phyloP scores from a whole-genome alignment of 495 filamentous ascomycete species.

The Trichoderma orchidacearum region DNA sequence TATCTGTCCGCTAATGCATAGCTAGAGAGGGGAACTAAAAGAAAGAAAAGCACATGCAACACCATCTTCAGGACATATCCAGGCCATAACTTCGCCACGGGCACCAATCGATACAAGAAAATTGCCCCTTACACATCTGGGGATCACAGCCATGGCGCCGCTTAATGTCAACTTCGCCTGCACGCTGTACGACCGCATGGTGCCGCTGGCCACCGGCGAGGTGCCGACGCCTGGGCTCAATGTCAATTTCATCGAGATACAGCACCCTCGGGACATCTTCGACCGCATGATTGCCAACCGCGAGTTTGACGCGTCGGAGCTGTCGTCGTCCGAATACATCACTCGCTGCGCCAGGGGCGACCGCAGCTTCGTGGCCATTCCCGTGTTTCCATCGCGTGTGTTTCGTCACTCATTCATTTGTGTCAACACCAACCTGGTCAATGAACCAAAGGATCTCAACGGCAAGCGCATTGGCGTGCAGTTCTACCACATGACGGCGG shows the following conservation, averaged over 20 bases:
- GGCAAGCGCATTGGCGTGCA: constrained; percentile 25
- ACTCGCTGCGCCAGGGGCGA: constrained; percentile 16
- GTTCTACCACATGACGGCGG: constrained; percentile 29
- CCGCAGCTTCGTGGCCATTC: constrained; percentile 21
- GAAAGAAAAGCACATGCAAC: no score
- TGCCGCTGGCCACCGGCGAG: constrained; percentile 10
- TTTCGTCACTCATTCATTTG: constrained; percentile 26
- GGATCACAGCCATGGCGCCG: not conserved
- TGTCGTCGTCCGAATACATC: constrained; percentile 24
- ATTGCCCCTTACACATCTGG: no score
- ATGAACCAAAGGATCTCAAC: constrained; percentile 21
- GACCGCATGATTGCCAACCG: constrained; percentile 15
- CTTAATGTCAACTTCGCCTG: constrained; percentile 14
- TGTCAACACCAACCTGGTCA: constrained; percentile 19
- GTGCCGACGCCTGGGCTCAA: constrained; percentile 15
- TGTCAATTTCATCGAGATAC: constrained; percentile 15
- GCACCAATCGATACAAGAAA: no score
- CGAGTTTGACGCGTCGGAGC: constrained; percentile 26
- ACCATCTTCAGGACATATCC: no score
- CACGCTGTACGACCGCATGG: constrained; percentile 16
- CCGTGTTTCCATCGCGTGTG: constrained; percentile 22
- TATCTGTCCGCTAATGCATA: no score
- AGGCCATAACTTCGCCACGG: no score
- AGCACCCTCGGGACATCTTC: constrained; percentile 12
- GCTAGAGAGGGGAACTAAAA: no score